Conservation (phyloP, 768 basidiomycete genomes). For the Rhodotorula graminis region DNA sequence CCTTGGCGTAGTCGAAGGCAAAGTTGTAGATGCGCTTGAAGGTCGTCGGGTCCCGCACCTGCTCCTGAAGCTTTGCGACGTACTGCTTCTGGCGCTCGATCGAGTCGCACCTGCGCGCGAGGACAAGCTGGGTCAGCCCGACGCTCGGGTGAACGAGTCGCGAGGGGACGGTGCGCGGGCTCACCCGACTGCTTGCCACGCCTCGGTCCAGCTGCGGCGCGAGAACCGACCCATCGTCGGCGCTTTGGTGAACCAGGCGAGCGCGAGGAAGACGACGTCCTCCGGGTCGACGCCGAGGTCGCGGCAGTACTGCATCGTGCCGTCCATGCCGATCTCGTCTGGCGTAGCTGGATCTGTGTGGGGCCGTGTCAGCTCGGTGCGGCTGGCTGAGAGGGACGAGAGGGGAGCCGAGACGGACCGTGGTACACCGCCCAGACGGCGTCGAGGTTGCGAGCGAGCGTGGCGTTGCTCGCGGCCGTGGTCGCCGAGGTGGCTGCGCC, state of each 20-base stretch:
- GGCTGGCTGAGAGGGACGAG: neutral
- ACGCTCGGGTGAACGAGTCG: no score
- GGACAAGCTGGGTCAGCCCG: neutral
- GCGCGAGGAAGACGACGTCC: slow-evolving; percentile 72
- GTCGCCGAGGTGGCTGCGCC: neutral
- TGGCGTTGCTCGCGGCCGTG: neutral
- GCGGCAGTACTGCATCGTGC: slow-evolving; percentile 70
- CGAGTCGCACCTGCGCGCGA: slow-evolving; percentile 58
- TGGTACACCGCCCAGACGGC: slow-evolving; percentile 65
- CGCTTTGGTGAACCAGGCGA: slow-evolving; percentile 76
- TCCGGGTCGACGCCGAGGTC: slow-evolving; percentile 68
- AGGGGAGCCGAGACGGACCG: slow-evolving; percentile 50
- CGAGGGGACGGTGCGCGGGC: no score
- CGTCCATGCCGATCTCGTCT: slow-evolving; percentile 67
- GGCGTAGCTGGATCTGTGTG: slow-evolving; percentile 45
- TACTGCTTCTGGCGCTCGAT: slow-evolving; percentile 59
- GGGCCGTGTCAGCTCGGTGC: neutral
- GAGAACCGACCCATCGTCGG: slow-evolving; percentile 68
- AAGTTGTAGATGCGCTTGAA: slow-evolving; percentile 73
- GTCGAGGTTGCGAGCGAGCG: slow-evolving; percentile 51
- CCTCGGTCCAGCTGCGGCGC: slow-evolving; percentile 67
- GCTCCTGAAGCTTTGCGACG: slow-evolving; percentile 57
- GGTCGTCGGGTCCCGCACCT: slow-evolving; percentile 64
- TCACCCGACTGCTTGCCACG: slow-evolving; percentile 70
- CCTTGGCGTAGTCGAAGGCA: slow-evolving; percentile 73